Conservation (phyloP, 805 yeast genomes). For the Ogataea saltuana region DNA sequence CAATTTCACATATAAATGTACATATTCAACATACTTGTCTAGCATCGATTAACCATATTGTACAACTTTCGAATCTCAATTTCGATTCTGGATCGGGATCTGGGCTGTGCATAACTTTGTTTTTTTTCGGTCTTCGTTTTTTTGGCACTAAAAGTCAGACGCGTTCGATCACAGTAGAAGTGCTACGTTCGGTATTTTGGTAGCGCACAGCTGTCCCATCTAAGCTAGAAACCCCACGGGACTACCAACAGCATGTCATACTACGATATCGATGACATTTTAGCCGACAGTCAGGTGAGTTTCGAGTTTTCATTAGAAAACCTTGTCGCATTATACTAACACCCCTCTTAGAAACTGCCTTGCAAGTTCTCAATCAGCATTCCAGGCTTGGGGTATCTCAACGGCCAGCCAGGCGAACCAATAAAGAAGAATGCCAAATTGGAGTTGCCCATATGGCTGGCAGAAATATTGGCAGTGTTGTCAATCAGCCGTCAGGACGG, state of each 20-base stretch:
- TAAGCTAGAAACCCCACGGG: too few species aligned
- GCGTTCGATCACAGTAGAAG: too few species aligned
- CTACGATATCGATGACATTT: slow-evolving; percentile 75
- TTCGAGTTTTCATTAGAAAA: background rate
- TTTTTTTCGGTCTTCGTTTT: background rate
- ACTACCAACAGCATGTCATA: slow-evolving; percentile 47
- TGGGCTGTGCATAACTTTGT: background rate
- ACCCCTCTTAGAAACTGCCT: slow-evolving; percentile 55
- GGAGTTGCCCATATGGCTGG: slow-evolving; percentile 88
- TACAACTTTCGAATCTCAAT: background rate
- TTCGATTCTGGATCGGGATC: too few species aligned
- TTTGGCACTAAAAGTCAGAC: background rate
- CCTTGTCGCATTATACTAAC: slow-evolving; percentile 3
- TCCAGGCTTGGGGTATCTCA: slow-evolving; percentile 86
- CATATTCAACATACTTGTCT: too few species aligned
- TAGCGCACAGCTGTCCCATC: too few species aligned
- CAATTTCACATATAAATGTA: too few species aligned
- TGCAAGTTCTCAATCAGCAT: slow-evolving; percentile 74
- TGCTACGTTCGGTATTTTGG: too few species aligned
- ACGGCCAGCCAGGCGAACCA: slow-evolving; percentile 70
- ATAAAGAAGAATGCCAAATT: slow-evolving; percentile 60
- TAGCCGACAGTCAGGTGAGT: slow-evolving; percentile 60
- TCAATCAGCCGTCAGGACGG: slow-evolving; percentile 30
- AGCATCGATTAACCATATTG: too few species aligned
- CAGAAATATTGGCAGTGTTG: slow-evolving; percentile 67